Evolutionary conservation across 345 rosid species (phyloP).

Genomic region (Gynandropsis gynandra): DNA sequence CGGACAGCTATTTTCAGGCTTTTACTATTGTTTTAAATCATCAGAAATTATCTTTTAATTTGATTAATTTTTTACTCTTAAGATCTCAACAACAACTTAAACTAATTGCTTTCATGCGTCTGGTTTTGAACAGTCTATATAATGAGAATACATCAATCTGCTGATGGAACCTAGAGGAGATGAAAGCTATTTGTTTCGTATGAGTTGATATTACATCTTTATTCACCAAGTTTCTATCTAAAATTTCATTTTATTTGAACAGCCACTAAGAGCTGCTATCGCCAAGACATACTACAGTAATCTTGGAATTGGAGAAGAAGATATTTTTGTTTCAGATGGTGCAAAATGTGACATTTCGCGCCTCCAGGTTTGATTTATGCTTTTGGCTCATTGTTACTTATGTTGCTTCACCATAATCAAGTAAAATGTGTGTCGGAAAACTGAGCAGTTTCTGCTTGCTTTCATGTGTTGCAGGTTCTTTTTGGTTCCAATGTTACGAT

Average conservation of each 20-base stretch:
- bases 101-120: no score
- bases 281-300: conserved; percentile 59
- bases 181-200: neutral
- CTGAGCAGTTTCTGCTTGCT: conserved; percentile 15
- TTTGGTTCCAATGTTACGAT: conserved; percentile 76
- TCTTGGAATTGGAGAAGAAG: conserved; percentile 78
- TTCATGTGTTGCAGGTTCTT: conserved; percentile 44
- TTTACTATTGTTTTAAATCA: neutral
- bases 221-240: conserved; percentile 1
- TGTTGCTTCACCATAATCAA: neutral
- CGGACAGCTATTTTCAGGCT: neutral
- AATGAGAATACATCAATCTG: neutral
- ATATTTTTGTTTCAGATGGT: conserved; percentile 97
- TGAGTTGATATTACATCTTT: neutral
- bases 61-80: no score
- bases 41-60: no score
- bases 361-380: conserved; percentile 58
- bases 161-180: conserved; percentile 3
- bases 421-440: no score
- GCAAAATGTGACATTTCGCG: conserved; percentile 97
- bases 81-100: neutral
- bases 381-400: neutral
- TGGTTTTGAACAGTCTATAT: no score
- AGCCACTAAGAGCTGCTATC: conserved; percentile 80
- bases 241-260: conserved; percentile 22